Conservation (phyloP, 495 filamentous ascomycete species). For the Penicillium macrosclerotiorum region DNA sequence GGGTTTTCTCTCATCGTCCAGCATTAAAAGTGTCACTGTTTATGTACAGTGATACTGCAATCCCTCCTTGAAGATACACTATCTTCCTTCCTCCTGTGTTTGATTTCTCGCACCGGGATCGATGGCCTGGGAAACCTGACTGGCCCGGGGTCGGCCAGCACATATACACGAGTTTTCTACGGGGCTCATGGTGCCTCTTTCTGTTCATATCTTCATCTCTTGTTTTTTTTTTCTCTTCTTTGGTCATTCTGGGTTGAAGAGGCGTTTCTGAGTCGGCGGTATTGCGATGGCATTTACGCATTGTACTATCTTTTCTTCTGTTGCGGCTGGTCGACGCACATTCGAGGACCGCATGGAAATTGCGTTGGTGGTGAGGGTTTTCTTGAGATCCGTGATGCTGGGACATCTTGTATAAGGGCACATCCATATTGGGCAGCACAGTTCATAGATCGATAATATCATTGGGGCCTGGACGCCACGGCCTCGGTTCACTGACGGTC, state of each 20-base stretch:
- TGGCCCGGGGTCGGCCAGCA: conserved; percentile 10
- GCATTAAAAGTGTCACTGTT: conserved; percentile 47
- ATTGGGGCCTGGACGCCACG: conserved; percentile 1
- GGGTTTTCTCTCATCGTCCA: conserved; percentile 85
- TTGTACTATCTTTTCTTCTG: conserved; percentile 9
- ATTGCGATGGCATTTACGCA: conserved; percentile 13
- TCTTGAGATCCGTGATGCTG: background rate
- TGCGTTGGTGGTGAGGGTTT: conserved; percentile 2
- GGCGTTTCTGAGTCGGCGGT: conserved; percentile 16
- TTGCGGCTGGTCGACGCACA: conserved; percentile 3
- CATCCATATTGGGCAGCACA: conserved; percentile 21
- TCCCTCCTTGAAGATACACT: background rate
- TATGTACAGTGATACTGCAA: background rate
- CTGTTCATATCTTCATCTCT: conserved; percentile 21
- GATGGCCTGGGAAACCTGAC: conserved; percentile 4
- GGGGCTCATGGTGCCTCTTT: conserved; percentile 2
- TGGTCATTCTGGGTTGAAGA: background rate
- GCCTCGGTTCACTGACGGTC: background rate
- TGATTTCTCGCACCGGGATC: conserved; percentile 2
- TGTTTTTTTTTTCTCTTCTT: conserved; percentile 5
- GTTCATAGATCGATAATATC: conserved; percentile 23
- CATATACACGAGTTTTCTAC: conserved; percentile 17
- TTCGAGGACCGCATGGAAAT: conserved; percentile 2
- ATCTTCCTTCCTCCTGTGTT: conserved; percentile 6
- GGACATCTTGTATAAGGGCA: conserved; percentile 22